A percentile compares a stretch with the other conserved stretches of the same genome.
Evolutionary conservation across 73 alveolate species (phyloP).

Genomic region (Blepharisma japonicum): DNA sequence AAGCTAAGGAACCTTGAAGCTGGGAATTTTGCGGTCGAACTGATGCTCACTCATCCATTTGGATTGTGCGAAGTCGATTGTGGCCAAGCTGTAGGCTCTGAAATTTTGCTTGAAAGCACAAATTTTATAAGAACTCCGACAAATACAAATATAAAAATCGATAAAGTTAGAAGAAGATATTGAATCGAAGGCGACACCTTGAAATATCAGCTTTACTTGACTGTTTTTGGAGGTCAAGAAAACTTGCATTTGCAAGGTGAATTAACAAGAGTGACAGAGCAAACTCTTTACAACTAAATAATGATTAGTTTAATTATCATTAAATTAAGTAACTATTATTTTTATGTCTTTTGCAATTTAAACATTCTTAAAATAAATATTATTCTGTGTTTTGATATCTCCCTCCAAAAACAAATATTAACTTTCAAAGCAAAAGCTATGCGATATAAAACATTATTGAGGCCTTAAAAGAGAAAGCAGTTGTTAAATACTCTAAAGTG

Average conservation of each 20-base stretch:
- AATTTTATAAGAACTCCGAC: background rate
- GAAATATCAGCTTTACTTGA: constrained; percentile 3
- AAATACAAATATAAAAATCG: background rate
- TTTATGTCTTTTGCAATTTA: too few species aligned
- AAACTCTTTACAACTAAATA: too few species aligned
- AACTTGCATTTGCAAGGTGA: background rate
- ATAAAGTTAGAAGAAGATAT: background rate
- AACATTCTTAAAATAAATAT: too few species aligned
- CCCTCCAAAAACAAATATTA: too few species aligned
- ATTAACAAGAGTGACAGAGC: background rate
- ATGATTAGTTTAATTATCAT: too few species aligned
- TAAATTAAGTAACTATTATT: too few species aligned
- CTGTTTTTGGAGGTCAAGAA: background rate
- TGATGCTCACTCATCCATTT: background rate
- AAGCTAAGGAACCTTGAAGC: background rate
- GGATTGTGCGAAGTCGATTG: background rate
- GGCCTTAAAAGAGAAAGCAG: too few species aligned
- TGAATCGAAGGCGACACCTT: background rate
- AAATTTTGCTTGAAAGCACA: background rate
- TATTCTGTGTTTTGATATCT: too few species aligned
- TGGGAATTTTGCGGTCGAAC: background rate
- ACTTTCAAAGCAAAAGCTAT: too few species aligned
- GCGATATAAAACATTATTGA: too few species aligned
- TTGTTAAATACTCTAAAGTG: too few species aligned
- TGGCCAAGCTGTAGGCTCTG: background rate